A percentile compares a stretch with the other conserved stretches of the same genome.
These are phyloP conservation scores for Coemansia sp. DNA, from an alignment of 192 early-diverging fungal genomes.

Conservation along the genomic window DNA sequence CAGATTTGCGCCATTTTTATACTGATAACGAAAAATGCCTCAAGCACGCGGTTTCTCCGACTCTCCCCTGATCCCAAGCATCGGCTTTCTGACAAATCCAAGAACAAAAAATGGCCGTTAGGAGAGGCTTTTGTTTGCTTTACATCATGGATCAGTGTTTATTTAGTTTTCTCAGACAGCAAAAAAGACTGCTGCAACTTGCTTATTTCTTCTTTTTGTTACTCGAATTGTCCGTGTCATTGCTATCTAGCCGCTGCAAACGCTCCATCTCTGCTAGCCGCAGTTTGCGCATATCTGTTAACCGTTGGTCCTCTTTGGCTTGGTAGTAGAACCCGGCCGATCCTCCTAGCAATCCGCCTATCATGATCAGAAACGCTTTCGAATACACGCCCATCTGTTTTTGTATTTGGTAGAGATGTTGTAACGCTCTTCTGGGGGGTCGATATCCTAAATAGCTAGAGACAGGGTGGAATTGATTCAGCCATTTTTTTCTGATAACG, in stretches of 20 bases:
- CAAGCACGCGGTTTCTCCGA: background rate
- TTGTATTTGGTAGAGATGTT: background rate
- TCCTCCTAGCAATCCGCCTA: slow-evolving; percentile 44
- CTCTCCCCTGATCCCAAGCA: background rate
- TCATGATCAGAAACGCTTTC: slow-evolving; percentile 37
- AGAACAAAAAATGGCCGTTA: no score
- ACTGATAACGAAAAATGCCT: background rate
- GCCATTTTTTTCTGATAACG: background rate
- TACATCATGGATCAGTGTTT: no score
- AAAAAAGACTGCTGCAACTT: background rate
- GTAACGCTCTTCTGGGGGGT: no score
- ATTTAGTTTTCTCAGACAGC: no score
- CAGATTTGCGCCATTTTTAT: no score
- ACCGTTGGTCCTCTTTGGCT: slow-evolving; percentile 31
- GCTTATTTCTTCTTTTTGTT: background rate
- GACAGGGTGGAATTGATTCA: background rate
- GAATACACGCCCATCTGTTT: slow-evolving; percentile 38
- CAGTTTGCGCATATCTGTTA: slow-evolving; percentile 36
- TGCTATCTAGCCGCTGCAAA: slow-evolving; percentile 27
- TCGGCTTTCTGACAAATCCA: no score
- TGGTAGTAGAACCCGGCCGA: slow-evolving; percentile 48
- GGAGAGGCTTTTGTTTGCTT: no score
- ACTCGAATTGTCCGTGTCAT: background rate
- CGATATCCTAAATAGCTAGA: no score
- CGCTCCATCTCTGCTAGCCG: slow-evolving; percentile 42